Conservation (phyloP, 305 asterid species). For the Plantago coronopus region DNA sequence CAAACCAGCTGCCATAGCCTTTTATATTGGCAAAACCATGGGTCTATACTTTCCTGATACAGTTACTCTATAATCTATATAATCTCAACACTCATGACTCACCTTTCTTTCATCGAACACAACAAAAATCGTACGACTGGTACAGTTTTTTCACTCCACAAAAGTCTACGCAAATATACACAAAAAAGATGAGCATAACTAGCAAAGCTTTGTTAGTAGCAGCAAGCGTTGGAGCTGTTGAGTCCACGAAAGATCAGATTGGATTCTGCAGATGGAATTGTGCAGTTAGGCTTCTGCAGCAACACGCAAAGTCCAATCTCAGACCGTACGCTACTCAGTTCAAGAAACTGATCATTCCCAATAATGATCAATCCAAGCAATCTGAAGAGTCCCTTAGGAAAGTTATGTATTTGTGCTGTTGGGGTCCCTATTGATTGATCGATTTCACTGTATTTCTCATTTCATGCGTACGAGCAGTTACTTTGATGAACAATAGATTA, state of each 20-base stretch:
- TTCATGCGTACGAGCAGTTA: no score
- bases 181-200: not conserved
- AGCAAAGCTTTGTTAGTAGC: conserved; percentile 4
- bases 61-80: no score
- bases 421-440: not conserved
- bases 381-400: conserved; percentile 1
- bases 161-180: not conserved
- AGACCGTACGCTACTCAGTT: not conserved
- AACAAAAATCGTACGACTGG: no score
- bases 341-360: not conserved
- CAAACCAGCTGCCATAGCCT: no score
- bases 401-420: conserved; percentile 5
- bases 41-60: no score
- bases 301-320: not conserved
- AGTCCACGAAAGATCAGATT: conserved; percentile 2
- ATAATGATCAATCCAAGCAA: not conserved
- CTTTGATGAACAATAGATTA: no score
- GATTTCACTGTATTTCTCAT: no score
- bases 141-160: no score
- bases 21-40: no score
- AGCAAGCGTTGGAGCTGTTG: conserved; percentile 7
- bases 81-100: no score
- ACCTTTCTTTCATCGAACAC: no score
- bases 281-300: not conserved
- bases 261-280: conserved; percentile 7